Base-by-base conservation (phyloP, 768 basidiomycete genomes). In the Daedalea quercina region DNA sequence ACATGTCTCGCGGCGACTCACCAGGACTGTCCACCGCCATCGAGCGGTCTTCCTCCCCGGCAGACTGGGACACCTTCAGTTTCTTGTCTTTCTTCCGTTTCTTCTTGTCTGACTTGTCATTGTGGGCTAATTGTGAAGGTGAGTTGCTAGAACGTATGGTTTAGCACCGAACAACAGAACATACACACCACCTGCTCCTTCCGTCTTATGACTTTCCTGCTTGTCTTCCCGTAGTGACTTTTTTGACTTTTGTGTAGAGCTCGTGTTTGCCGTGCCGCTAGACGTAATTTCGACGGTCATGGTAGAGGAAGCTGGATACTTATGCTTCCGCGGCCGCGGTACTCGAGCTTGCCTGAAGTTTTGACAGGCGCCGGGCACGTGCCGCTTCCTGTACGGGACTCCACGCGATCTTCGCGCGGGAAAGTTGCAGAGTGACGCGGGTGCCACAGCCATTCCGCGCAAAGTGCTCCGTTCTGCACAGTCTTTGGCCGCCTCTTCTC, bases 171-270 rank as follows among this genome's bases (percentile, higher is more conserved):
- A 23, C 23, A 12, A 24, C 34, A 24, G 20, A 54, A 59, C 61
- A 59, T 61, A 57, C 60, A 57, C 53, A 60, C 59, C 60, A 50
- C 62, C 59, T 50, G 46, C 26, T 22, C 23, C 55, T 47, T 40
- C 53, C 26, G 47, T 49, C 31, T 33, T 46, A n/a, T 56, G 50
- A 19, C 28, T 42, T 33, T 55, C 49, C 2, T 20, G 50, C 45
- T 57, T 54, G 12, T 50, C 20, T 35, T 54, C 47, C 28, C 50
- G 42, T 3, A 15, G 33, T 13, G 31, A 37, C 44, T 60, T 61
- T 47, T 58, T 62, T 23, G 56, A 59, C 34, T 59, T 64, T 47
- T 26, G 28, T 33, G 20, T 9, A 47, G 46, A 33, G 19, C 12
- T 47, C 4, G 11, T 22, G 4, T 31, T 11, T 31, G 28, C 28